Percentiles rank a stretch among this genome's conserved stretches.
These are phyloP conservation scores for Nematocida sp. DNA, from an alignment of 371 early-diverging fungal species.

Conservation along the genomic window DNA sequence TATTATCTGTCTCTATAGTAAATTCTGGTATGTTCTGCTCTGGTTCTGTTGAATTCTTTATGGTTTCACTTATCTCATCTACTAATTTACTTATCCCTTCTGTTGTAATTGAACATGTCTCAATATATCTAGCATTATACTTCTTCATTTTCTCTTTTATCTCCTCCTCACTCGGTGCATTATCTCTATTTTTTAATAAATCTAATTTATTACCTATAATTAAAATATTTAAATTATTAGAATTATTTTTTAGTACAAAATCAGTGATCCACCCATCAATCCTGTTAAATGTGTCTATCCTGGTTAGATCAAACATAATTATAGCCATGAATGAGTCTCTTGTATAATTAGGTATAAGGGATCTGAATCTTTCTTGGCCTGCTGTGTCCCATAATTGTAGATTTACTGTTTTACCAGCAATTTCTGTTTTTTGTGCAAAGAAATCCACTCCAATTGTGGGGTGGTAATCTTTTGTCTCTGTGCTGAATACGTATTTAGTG, in stretches of 20 bases:
- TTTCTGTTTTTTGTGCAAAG: slow-evolving; percentile 73
- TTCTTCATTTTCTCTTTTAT: slow-evolving; percentile 60
- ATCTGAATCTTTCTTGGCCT: slow-evolving; percentile 71
- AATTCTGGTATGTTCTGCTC: slow-evolving; percentile 43
- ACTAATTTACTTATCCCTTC: slow-evolving; percentile 65
- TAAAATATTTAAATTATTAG: slow-evolving; percentile 81
- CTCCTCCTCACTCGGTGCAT: slow-evolving; percentile 44
- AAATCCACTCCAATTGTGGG: slow-evolving; percentile 99
- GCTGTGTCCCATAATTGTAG: slow-evolving; percentile 72
- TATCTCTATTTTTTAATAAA: slow-evolving; percentile 75
- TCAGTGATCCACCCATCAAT: slow-evolving; percentile 96
- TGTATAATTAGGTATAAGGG: slow-evolving; percentile 92
- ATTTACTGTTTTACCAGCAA: slow-evolving; percentile 63
- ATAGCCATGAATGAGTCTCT: slow-evolving; percentile 95
- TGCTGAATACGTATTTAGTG: slow-evolving; percentile 72
- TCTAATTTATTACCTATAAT: slow-evolving; percentile 99
- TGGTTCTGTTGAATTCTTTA: slow-evolving; percentile 55
- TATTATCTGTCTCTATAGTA: slow-evolving; percentile 27
- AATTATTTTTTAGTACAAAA: slow-evolving; percentile 88
- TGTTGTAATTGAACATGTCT: slow-evolving; percentile 65
- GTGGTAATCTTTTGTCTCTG: slow-evolving; percentile 70
- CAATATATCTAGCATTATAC: slow-evolving; percentile 62
- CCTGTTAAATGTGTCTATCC: slow-evolving; percentile 77
- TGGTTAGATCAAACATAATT: slow-evolving; percentile 75
- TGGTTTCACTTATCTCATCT: slow-evolving; percentile 57